Evolutionary conservation across 371 early-diverging fungal genomes (phyloP), one percentile per base, ranked within the genome.

Genomic region (Nosema muscidifuracis): DNA sequence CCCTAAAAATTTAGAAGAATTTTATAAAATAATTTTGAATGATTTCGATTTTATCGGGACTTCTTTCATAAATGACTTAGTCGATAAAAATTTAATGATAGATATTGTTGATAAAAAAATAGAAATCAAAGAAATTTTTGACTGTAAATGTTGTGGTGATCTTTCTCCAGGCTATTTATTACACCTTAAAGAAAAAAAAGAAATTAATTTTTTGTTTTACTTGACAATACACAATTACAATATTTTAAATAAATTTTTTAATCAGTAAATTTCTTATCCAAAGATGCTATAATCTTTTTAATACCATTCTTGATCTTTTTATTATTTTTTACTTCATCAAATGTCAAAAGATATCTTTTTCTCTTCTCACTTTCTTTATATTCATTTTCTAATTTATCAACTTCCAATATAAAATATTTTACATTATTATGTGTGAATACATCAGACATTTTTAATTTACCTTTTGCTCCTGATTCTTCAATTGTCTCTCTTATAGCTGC

Each of bases 401-500:
- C 69, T 2, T 60, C 13, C 58, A 69, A 20, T 42, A 34, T 18
- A 22, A 28, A 69, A 33, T 51, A 55, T 4, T 22, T 16, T 13
- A 24, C 36, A 13, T 28, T 30, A 28, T 57, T 33, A 28, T 44
- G 7, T 3, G 9, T 20, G n/a, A 15, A 20, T 3, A 26, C 28
- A n/a, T 2, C 4, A 26, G 36, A 13, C 6, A 1, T 16, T n/a
- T 22, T 18, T 31, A 77, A 51, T 12, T 36, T 51, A 3, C 82
- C 80, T 47, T 65, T 68, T 10, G 68, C 12, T 26, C 82, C 82
- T 6, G 51, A 43, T 56, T 82, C 82, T 67, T 82, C 82, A 13
- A 71, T 0, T 0, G 80, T 72, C 43, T 82, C 82, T 72, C 78
- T 74, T 60, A 57, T 47, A 24, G 82, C 82, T 38, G 80, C 65